Evolutionary conservation across 805 yeast species (phyloP).

Genomic region (Saturnispora bothae): DNA sequence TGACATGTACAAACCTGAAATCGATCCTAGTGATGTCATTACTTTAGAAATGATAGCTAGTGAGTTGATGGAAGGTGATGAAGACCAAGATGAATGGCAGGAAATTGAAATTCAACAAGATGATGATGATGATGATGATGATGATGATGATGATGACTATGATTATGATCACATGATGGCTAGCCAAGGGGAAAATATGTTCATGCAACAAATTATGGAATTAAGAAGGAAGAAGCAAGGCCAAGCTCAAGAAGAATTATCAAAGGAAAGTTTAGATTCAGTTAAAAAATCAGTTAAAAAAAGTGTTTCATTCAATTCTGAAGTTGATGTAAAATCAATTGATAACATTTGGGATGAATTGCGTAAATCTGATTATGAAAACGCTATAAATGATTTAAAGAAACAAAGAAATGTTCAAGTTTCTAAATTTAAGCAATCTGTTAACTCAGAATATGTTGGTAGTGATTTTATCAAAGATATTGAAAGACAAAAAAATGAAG

Average conservation of each 20-base stretch:
- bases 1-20: conserved; percentile 18
- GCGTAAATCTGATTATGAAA: conserved; percentile 21
- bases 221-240: conserved; percentile 14
- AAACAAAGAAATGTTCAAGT: conserved; percentile 5
- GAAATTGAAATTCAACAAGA: conserved; percentile 18
- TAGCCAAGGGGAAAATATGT: conserved; percentile 25
- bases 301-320: conserved; percentile 43
- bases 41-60: conserved; percentile 47
- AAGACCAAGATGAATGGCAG: conserved; percentile 12
- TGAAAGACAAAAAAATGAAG: not conserved
- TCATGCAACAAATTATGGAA: conserved; percentile 32
- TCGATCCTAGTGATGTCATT: conserved; percentile 36
- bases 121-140: conserved; percentile 13
- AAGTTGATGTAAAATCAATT: conserved; percentile 47
- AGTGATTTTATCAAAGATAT: not conserved
- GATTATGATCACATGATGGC: conserved; percentile 16
- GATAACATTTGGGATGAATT: conserved; percentile 45
- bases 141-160: conserved; percentile 12
- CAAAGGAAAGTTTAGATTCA: not conserved
- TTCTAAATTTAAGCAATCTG: conserved; percentile 15
- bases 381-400: conserved; percentile 6
- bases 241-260: not conserved
- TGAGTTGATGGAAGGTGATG: conserved; percentile 26
- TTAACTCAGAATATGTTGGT: not conserved
- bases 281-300: conserved; percentile 24